These are phyloP conservation scores for Thelonectria rubi DNA, from an alignment of 2,329 filamentous ascomycete species.

Conservation along the genomic window DNA sequence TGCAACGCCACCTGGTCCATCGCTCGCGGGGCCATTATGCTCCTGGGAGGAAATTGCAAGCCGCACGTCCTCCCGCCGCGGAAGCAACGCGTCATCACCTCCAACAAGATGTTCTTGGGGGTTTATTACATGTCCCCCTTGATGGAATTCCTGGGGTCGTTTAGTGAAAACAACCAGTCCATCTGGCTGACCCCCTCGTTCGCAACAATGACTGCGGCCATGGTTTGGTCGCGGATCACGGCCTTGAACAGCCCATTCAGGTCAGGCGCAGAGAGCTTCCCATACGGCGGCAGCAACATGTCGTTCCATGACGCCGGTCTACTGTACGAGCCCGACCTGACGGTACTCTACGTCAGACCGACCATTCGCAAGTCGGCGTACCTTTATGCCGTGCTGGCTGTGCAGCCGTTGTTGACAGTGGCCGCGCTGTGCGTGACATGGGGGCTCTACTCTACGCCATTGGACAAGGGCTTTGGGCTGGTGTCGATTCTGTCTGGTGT, in stretches of 20 bases:
- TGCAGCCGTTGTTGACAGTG: neutral
- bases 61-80: neutral
- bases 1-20: slow-evolving; percentile 10
- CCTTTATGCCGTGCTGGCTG: neutral
- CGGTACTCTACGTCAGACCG: neutral
- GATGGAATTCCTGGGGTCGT: slow-evolving; percentile 10
- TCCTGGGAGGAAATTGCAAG: slow-evolving; percentile 3
- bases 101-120: slow-evolving; percentile 2
- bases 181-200: neutral
- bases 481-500: neutral
- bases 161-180: neutral
- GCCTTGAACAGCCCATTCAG: neutral
- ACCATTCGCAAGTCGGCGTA: neutral
- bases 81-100: slow-evolving; percentile 3
- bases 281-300: neutral
- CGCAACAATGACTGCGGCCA: neutral
- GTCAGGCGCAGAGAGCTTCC: neutral
- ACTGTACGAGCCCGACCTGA: neutral
- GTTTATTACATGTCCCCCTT: slow-evolving; percentile 7
- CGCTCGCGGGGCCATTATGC: slow-evolving; percentile 9
- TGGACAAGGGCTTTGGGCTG: neutral
- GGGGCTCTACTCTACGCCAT: neutral
- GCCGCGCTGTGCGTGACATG: neutral
- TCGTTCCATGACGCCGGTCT: neutral
- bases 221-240: slow-evolving; percentile 12